A percentile compares a stretch with the other conserved stretches of the same genome.
phyloP scores from a whole-genome alignment of 1,284 basidiomycete genomes.

The Xerocomus amazonicus region DNA sequence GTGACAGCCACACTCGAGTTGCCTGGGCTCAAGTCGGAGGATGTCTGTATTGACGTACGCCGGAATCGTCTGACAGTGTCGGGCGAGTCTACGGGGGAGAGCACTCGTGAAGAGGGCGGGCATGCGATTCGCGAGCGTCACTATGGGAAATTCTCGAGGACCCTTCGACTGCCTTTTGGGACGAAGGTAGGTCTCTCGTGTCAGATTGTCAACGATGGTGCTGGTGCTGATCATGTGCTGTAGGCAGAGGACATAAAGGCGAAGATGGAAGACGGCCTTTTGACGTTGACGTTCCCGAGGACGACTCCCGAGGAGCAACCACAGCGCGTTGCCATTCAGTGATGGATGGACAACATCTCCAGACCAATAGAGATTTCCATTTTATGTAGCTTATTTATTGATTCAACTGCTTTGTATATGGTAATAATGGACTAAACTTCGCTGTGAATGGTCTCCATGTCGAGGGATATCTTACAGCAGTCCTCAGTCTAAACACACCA shows the following conservation, averaged over 20 bases:
- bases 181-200: not conserved
- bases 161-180: not conserved
- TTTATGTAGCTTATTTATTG: no score
- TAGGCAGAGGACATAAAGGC: constrained; percentile 15
- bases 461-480: no score
- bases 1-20: constrained; percentile 47
- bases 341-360: not conserved
- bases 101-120: not conserved
- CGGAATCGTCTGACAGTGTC: constrained; percentile 41
- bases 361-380: no score
- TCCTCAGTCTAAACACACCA: no score
- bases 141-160: constrained; percentile 4
- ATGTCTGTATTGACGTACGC: constrained; percentile 40
- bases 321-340: constrained; percentile 7
- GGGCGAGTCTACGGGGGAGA: constrained; percentile 28
- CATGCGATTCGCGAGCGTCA: constrained; percentile 2
- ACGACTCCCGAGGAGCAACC: not conserved
- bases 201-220: not conserved
- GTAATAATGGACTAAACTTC: no score
- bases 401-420: no score
- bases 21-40: constrained; percentile 40
- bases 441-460: no score
- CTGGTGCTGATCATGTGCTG: not conserved
- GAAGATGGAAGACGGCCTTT: constrained; percentile 7
- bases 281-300: constrained; percentile 5